phyloP scores from a whole-genome alignment of 306 rosid species.

The Erythrophleum fordii region DNA sequence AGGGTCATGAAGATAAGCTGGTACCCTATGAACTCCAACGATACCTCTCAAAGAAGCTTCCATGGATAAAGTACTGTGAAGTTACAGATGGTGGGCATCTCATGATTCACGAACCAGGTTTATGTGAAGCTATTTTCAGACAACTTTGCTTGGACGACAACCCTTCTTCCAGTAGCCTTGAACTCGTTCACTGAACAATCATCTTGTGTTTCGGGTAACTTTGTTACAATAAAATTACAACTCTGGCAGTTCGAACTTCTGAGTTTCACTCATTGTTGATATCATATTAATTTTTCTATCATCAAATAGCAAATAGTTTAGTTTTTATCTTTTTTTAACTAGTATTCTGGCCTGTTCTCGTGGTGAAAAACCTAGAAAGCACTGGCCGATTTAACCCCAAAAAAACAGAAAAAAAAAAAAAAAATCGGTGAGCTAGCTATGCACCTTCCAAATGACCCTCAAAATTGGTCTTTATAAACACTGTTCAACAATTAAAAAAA shows the following conservation, averaged over 20 bases:
- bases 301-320: too few relatives aligned
- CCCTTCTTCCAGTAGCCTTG: neutral
- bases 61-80: constrained; percentile 49
- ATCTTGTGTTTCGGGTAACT: neutral
- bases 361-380: too few relatives aligned
- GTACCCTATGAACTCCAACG: constrained; percentile 46
- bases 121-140: constrained; percentile 45
- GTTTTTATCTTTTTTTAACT: too few relatives aligned
- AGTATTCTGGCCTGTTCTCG: too few relatives aligned
- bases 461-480: too few relatives aligned
- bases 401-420: too few relatives aligned
- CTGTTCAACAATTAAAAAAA: too few relatives aligned
- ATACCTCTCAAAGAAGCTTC: constrained; percentile 40
- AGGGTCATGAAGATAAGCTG: constrained; percentile 41
- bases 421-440: too few relatives aligned
- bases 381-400: too few relatives aligned
- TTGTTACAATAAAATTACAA: neutral
- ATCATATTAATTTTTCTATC: neutral
- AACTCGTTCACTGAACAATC: neutral
- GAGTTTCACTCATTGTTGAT: neutral
- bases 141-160: constrained; percentile 40
- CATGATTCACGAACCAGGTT: constrained; percentile 38
- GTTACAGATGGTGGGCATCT: constrained; percentile 46
- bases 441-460: too few relatives aligned
- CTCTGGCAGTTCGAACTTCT: neutral